A percentile compares a stretch with the other conserved stretches of the same genome.
Evolutionary conservation across 1,139 yeast genomes (phyloP).

Genomic region (Saccharomyces hybrid): DNA sequence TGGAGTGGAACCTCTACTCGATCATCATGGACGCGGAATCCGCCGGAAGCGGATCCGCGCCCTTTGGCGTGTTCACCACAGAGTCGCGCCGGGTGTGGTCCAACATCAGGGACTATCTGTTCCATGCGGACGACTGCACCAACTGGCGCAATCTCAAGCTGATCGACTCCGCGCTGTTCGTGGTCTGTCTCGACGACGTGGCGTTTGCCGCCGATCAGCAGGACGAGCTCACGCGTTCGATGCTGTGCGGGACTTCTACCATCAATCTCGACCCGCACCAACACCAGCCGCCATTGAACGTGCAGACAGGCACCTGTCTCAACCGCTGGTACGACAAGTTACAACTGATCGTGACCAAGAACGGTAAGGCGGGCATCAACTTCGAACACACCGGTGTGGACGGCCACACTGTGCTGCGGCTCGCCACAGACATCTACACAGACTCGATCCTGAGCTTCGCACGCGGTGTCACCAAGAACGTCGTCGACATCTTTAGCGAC

Average conservation of each 20-base stretch:
- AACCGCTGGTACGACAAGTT: slow-evolving; percentile 93
- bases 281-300: slow-evolving; percentile 44
- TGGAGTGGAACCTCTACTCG: slow-evolving; percentile 61
- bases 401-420: slow-evolving; percentile 86
- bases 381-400: slow-evolving; percentile 95
- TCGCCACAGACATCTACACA: slow-evolving; percentile 84
- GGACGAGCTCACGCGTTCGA: slow-evolving; percentile 64
- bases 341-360: slow-evolving; percentile 77
- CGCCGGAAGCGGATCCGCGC: slow-evolving; percentile 56
- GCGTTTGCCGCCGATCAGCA: slow-evolving; percentile 50
- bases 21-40: slow-evolving; percentile 42
- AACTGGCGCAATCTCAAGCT: slow-evolving; percentile 63
- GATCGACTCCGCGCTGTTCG: slow-evolving; percentile 69
- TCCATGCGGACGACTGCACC: slow-evolving; percentile 34
- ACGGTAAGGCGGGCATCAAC: slow-evolving; percentile 88
- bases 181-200: slow-evolving; percentile 66
- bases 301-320: slow-evolving; percentile 89
- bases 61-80: slow-evolving; percentile 82
- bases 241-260: slow-evolving; percentile 76
- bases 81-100: slow-evolving; percentile 85
- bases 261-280: slow-evolving; percentile 6
- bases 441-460: slow-evolving; percentile 87
- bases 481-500: slow-evolving; percentile 50
- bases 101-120: slow-evolving; percentile 45
- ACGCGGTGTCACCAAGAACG: slow-evolving; percentile 66